These are phyloP conservation scores for Emiliania huxleyi DNA, from an alignment of 78 protist genomes.

Conservation along the genomic window DNA sequence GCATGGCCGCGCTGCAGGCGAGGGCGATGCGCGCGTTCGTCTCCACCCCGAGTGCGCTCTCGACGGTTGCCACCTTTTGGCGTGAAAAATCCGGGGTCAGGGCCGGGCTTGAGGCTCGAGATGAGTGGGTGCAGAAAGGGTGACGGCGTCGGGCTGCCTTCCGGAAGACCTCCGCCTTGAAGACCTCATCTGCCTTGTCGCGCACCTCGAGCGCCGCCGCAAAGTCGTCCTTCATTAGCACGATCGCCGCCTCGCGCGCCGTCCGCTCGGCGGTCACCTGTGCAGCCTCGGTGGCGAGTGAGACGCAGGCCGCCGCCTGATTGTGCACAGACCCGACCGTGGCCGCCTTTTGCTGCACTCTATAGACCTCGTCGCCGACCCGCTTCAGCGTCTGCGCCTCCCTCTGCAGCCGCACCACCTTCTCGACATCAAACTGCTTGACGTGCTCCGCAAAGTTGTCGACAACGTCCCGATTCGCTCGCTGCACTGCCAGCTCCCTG, in stretches of 20 bases:
- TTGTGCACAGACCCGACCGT: no score
- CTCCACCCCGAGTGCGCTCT: background rate
- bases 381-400: conserved; percentile 21
- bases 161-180: background rate
- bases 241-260: background rate
- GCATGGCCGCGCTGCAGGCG: no score
- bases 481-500: background rate
- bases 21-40: no score
- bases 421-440: conserved; percentile 7
- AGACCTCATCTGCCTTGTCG: conserved; percentile 13
- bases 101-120: no score
- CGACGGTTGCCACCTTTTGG: background rate
- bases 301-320: no score
- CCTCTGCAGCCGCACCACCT: background rate
- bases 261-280: background rate
- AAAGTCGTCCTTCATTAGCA: conserved; percentile 16
- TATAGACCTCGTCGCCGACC: background rate
- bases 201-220: background rate
- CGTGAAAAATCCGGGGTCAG: no score
- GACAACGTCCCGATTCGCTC: background rate
- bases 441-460: background rate
- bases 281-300: no score
- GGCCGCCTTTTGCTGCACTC: background rate
- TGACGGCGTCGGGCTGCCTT: no score
- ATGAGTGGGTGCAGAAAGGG: no score